Evolutionary conservation across 164 flowering plant genomes (phyloP), one percentile per base, ranked within the genome.

Genomic region (Aristolochia contorta): DNA sequence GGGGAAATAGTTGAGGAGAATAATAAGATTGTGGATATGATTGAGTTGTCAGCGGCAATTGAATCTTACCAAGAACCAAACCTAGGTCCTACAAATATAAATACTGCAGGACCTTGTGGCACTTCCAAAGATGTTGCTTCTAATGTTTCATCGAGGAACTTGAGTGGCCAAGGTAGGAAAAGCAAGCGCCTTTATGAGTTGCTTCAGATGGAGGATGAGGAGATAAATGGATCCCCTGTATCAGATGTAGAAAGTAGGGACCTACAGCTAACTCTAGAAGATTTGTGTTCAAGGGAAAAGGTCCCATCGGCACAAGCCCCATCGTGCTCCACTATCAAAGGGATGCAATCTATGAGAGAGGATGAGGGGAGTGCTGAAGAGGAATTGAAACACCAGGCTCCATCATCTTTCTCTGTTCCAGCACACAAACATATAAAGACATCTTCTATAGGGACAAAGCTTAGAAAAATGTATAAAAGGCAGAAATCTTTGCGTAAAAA

Each of bases 401-500:
- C 48, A 27, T 59, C 57, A 55, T 63, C 65, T 62, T 52, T 56
- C 60, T 61, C 73, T 56, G 64, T 60, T 63, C 50, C 74, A 52
- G 72, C 23, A 25, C 74, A 77, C 64, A 68, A 71, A 53, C 78
- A 68, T 33, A 24, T 73, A 25, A 68, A 70, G 49, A 77, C 62
- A 69, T 78, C 75, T 32, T 20, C 66, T 20, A 65, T 82, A 22
- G 67, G 78, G 49, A 68, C 81, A 45, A 80, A 78, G 73, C 78
- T 82, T 49, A 73, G 73, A 64, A 75, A 67, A 69, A 73, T 82
- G 75, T 82, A 75, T 41, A 67, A 68, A 62, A 82, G 78, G 69
- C 87, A 77, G 71, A 82, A 82, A 69, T 75, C 79, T 20, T 68
- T 82, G 66, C 84, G 82, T 27, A 82, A 82, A 54, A 82, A 80